Conservation (phyloP, 345 rosid genomes). For the Eutrema heterophyllum region DNA sequence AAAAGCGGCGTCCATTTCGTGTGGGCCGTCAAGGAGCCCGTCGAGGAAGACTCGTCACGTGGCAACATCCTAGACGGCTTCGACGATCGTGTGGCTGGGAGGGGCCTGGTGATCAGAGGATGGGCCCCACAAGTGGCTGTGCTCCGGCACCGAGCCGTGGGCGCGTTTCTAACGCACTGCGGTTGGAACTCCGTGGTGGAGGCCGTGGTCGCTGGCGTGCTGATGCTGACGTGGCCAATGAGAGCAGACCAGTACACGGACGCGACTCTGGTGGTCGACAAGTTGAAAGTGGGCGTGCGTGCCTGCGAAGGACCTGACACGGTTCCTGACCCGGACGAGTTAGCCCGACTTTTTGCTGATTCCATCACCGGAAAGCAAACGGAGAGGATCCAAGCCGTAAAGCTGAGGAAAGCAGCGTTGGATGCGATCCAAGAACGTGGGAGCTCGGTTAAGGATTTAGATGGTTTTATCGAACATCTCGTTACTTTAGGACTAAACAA, state of each 20-base stretch:
- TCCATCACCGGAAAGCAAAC: slow-evolving; percentile 10
- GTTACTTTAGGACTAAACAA: background rate
- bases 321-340: slow-evolving; percentile 37
- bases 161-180: slow-evolving; percentile 58
- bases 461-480: slow-evolving; percentile 36
- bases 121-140: slow-evolving; percentile 57
- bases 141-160: slow-evolving; percentile 46
- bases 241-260: slow-evolving; percentile 51
- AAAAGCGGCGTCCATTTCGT: slow-evolving; percentile 48
- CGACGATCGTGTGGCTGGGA: slow-evolving; percentile 47
- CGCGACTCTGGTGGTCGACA: slow-evolving; percentile 49
- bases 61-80: slow-evolving; percentile 30
- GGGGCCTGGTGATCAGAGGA: slow-evolving; percentile 43
- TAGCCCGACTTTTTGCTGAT: slow-evolving; percentile 33
- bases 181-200: slow-evolving; percentile 71
- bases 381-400: slow-evolving; percentile 29
- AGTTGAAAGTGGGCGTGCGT: slow-evolving; percentile 42
- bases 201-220: slow-evolving; percentile 41
- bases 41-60: background rate
- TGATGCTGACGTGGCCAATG: slow-evolving; percentile 71
- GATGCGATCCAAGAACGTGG: slow-evolving; percentile 44
- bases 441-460: slow-evolving; percentile 44
- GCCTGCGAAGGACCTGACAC: slow-evolving; percentile 42
- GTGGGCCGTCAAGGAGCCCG: slow-evolving; percentile 40
- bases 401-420: slow-evolving; percentile 38